A percentile compares a stretch with the other conserved stretches of the same genome.
These are phyloP conservation scores for Phytopythium aichiense DNA, from an alignment of 352 stramenopile species.

Conservation along the genomic window DNA sequence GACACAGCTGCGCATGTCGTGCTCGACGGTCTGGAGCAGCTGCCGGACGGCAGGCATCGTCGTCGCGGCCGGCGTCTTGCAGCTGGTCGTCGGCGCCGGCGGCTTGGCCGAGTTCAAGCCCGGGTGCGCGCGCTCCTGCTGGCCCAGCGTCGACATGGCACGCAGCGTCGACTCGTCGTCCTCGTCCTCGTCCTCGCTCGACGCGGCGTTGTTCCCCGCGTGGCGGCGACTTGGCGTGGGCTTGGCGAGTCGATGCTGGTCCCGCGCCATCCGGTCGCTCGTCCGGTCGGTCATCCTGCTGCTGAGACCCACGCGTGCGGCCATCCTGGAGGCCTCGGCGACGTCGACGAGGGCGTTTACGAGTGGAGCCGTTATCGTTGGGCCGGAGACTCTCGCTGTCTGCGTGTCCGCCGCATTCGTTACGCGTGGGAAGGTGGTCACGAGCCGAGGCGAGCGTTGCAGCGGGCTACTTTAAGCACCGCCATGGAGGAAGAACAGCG, in stretches of 20 bases:
- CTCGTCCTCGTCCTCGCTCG: constrained; percentile 10
- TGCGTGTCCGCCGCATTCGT: no score
- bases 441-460: no score
- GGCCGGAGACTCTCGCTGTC: no score
- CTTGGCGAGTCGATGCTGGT: not conserved
- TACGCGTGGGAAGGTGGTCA: no score
- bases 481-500: no score
- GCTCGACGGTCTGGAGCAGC: not conserved
- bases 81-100: not conserved
- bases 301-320: not conserved
- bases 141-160: constrained; percentile 19
- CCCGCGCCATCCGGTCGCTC: not conserved
- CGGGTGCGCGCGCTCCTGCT: constrained; percentile 18
- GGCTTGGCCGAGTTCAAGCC: no score
- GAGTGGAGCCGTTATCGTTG: not conserved
- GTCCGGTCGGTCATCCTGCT: not conserved
- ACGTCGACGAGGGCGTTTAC: not conserved
- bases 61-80: not conserved
- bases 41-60: not conserved
- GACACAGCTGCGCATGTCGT: not conserved
- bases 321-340: not conserved
- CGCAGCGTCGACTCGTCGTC: constrained; percentile 17
- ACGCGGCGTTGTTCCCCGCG: not conserved
- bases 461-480: no score
- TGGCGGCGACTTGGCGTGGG: not conserved